A percentile compares a stretch with the other conserved stretches of the same genome.
Conservation (phyloP, 306 rosid species). For the Astragalus glycyphyllos region DNA sequence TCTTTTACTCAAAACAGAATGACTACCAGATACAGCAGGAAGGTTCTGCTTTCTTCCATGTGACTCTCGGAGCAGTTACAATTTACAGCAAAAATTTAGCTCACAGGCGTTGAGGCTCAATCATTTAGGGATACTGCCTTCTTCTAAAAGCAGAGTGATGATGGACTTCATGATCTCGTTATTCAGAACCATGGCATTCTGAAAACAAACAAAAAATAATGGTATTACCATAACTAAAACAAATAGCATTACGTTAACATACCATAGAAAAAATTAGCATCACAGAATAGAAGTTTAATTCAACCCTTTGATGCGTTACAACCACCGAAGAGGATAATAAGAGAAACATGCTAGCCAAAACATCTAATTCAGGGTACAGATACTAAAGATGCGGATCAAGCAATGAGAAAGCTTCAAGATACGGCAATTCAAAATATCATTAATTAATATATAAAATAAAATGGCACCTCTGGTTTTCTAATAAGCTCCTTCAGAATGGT, state of each 20-base stretch:
- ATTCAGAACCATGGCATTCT: constrained; percentile 61
- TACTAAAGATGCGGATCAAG: constrained; percentile 22
- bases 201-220: constrained; percentile 36
- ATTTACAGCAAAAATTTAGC: constrained; percentile 5
- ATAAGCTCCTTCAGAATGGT: constrained; percentile 81
- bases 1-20: constrained; percentile 21
- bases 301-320: constrained; percentile 21
- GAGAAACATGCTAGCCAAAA: constrained; percentile 13
- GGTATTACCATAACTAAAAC: constrained; percentile 3
- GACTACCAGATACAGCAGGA: constrained; percentile 4
- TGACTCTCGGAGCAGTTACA: constrained; percentile 18
- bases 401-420: constrained; percentile 31
- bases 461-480: constrained; percentile 83
- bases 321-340: not conserved
- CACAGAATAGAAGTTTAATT: constrained; percentile 9
- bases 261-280: not conserved
- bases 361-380: constrained; percentile 28
- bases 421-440: constrained; percentile 18
- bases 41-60: constrained; percentile 20
- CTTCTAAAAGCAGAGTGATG: constrained; percentile 84
- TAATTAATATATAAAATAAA: not conserved
- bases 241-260: constrained; percentile 1
- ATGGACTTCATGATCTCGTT: constrained; percentile 81
- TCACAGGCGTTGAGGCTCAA: constrained; percentile 27
- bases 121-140: constrained; percentile 59